Percentiles rank a stretch among this genome's conserved stretches.
Evolutionary conservation across 2,329 filamentous ascomycete genomes (phyloP).

Genomic region (Botryotinia calthae): DNA sequence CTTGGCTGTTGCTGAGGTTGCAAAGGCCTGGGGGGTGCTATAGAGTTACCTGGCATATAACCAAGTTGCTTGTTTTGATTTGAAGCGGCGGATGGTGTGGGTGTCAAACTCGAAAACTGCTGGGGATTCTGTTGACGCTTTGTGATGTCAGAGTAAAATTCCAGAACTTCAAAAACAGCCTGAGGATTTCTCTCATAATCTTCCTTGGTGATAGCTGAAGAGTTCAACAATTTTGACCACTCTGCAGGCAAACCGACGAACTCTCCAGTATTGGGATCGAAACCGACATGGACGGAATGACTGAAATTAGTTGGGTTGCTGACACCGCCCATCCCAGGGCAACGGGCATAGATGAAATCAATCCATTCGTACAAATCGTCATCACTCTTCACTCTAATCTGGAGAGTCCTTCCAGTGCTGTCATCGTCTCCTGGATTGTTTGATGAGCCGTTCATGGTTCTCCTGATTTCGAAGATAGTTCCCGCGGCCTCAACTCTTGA

Average conservation of each 20-base stretch:
- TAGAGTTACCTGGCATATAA: constrained; percentile 50
- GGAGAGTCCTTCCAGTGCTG: constrained; percentile 75
- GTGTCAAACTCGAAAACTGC: constrained; percentile 65
- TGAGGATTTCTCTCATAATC: constrained; percentile 97
- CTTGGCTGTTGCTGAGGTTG: constrained; percentile 43
- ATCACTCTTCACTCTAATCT: constrained; percentile 91
- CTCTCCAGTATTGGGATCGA: constrained; percentile 90
- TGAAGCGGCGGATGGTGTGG: constrained; percentile 57
- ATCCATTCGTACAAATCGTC: constrained; percentile 99
- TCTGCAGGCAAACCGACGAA: constrained; percentile 93
- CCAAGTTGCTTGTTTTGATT: constrained; percentile 63
- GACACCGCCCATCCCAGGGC: constrained; percentile 95
- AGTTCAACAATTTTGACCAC: constrained; percentile 95
- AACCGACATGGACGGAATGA: constrained; percentile 94
- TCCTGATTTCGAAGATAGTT: constrained; percentile 91
- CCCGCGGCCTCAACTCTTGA: constrained; percentile 87
- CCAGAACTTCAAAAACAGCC: constrained; percentile 75
- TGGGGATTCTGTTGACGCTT: constrained; percentile 71
- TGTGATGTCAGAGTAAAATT: constrained; percentile 82
- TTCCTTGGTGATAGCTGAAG: constrained; percentile 95
- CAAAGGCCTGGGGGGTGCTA: constrained; percentile 68
- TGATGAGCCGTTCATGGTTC: constrained; percentile 65
- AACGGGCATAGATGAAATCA: constrained; percentile 94
- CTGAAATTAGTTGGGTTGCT: constrained; percentile 99
- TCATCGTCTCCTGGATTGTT: constrained; percentile 71